Conservation (phyloP, 164 flowering plant genomes). For the Chimonanthus salicifolius region DNA sequence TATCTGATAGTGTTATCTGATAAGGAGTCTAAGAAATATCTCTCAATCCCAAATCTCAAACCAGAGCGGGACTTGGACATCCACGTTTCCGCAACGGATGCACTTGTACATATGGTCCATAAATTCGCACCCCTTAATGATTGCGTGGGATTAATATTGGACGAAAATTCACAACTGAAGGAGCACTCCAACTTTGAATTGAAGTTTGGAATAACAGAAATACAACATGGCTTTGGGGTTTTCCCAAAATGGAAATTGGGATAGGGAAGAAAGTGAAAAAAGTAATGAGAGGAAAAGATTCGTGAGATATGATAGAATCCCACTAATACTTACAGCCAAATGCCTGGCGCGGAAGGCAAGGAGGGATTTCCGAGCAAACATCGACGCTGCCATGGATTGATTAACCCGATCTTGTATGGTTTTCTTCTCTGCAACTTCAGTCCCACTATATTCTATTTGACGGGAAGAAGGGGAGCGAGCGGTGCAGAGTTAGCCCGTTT, state of each 20-base stretch:
- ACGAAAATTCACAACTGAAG: too few relatives aligned
- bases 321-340: neutral
- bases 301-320: neutral
- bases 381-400: constrained; percentile 4
- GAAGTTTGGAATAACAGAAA: too few relatives aligned
- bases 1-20: too few relatives aligned
- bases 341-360: constrained; percentile 6
- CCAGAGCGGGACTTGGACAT: too few relatives aligned
- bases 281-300: neutral
- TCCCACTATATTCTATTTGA: neutral
- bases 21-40: too few relatives aligned
- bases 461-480: neutral
- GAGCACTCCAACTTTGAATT: too few relatives aligned
- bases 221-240: neutral
- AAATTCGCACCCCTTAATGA: too few relatives aligned
- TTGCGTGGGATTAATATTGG: too few relatives aligned
- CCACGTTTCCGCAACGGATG: too few relatives aligned
- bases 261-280: neutral
- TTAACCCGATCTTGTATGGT: neutral
- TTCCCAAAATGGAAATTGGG: neutral
- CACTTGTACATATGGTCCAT: too few relatives aligned
- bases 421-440: neutral
- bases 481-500: neutral
- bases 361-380: constrained; percentile 9
- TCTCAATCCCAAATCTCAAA: too few relatives aligned